phyloP scores from a whole-genome alignment of 352 stramenopile genomes.

The Phytophthora syringae region DNA sequence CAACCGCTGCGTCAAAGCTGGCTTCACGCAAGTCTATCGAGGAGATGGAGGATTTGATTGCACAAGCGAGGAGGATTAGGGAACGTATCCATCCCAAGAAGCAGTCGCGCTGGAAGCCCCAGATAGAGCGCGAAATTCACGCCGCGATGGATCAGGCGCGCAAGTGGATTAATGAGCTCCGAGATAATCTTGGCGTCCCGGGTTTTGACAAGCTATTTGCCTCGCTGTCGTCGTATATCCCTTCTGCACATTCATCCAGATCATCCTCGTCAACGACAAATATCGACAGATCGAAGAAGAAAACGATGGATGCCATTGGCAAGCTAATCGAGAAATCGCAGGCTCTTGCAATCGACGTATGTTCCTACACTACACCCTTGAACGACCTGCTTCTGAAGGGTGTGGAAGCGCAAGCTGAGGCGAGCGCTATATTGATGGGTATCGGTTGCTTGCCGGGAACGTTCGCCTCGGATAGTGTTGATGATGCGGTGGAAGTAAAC shows the following conservation, averaged over 20 bases:
- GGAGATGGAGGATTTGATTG: conserved; percentile 62
- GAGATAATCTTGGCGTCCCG: conserved; percentile 63
- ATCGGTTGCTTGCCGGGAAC: conserved; percentile 52
- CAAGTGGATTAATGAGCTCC: conserved; percentile 80
- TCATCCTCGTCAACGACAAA: conserved; percentile 20
- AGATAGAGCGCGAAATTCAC: conserved; percentile 83
- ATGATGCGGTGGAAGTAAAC: conserved; percentile 8
- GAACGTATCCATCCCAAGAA: conserved; percentile 77
- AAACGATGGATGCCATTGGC: conserved; percentile 62
- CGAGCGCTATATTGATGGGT: conserved; percentile 53
- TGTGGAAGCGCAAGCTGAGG: conserved; percentile 54
- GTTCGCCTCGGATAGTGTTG: conserved; percentile 8
- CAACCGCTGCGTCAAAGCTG: conserved; percentile 58
- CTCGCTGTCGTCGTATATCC: conserved; percentile 35
- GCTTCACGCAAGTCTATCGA: conserved; percentile 65
- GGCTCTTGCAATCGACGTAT: conserved; percentile 65
- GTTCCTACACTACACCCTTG: conserved; percentile 63
- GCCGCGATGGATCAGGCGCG: conserved; percentile 67
- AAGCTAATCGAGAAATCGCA: conserved; percentile 77
- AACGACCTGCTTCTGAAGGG: conserved; percentile 63
- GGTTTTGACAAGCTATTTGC: conserved; percentile 75
- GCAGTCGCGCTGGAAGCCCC: conserved; percentile 83
- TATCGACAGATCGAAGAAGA: conserved; percentile 62
- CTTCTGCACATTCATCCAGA: conserved; percentile 34
- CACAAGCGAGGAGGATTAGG: conserved; percentile 77